Evolutionary conservation across 1,139 yeast genomes (phyloP).

Genomic region (Meyerozyma elateridarum): DNA sequence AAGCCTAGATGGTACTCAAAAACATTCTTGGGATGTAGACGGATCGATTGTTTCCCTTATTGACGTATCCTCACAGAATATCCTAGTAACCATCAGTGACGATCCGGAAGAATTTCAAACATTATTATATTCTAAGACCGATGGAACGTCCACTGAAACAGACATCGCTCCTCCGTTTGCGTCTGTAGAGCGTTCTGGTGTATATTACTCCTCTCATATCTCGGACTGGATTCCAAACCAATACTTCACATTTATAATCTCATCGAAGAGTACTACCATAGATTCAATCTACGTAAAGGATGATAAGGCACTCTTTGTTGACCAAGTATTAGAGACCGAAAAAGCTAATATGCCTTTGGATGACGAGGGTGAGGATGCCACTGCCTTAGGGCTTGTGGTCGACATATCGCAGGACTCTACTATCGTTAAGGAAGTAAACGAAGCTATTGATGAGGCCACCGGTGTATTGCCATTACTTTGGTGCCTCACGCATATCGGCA

Average conservation of each 20-base stretch:
- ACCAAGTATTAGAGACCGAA: slow-evolving; percentile 46
- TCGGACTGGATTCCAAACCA: background rate
- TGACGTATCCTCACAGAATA: too few species aligned
- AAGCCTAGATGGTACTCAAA: too few species aligned
- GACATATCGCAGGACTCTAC: slow-evolving; percentile 46
- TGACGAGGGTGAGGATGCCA: slow-evolving; percentile 62
- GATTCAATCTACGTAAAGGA: background rate
- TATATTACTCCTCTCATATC: background rate
- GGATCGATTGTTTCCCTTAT: too few species aligned
- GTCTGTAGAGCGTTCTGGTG: background rate
- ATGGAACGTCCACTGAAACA: too few species aligned
- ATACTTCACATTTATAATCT: slow-evolving; percentile 1
- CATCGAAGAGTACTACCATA: slow-evolving; percentile 2
- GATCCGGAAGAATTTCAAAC: too few species aligned
- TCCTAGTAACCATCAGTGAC: too few species aligned
- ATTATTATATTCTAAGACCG: too few species aligned
- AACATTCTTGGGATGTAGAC: too few species aligned
- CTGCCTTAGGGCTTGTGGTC: slow-evolving; percentile 64
- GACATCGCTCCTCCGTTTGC: slow-evolving; percentile 1
- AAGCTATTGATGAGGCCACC: slow-evolving; percentile 48
- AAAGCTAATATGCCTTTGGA: slow-evolving; percentile 70
- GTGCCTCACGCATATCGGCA: slow-evolving; percentile 60
- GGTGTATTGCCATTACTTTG: slow-evolving; percentile 61
- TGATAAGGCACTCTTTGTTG: background rate
- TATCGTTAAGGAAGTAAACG: slow-evolving; percentile 47